A percentile compares a stretch with the other conserved stretches of the same genome.
Evolutionary conservation across 352 stramenopile species (phyloP).

Genomic region (Phytophthora crassamura): DNA sequence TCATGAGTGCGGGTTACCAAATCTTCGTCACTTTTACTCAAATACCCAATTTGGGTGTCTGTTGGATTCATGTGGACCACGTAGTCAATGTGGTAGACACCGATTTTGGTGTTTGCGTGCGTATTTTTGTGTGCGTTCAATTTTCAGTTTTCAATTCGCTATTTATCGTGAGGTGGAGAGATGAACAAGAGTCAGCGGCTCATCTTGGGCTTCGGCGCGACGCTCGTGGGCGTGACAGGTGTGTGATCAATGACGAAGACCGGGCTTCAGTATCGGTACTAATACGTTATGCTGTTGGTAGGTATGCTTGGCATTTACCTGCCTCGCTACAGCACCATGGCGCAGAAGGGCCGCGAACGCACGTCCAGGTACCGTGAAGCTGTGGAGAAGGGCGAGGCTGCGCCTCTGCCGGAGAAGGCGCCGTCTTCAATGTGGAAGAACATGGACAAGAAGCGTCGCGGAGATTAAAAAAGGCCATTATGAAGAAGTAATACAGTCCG

Average conservation of each 20-base stretch:
- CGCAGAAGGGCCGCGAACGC: slow-evolving; percentile 45
- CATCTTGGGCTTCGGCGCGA: slow-evolving; percentile 44
- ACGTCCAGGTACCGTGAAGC: slow-evolving; percentile 25
- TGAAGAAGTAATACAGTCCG: neutral
- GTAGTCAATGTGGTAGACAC: neutral
- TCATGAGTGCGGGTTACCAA: slow-evolving; percentile 7
- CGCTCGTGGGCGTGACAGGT: slow-evolving; percentile 44
- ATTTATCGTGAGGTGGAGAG: too few species aligned
- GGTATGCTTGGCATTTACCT: slow-evolving; percentile 47
- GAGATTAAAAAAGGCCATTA: slow-evolving; percentile 23
- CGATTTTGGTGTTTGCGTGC: too few species aligned
- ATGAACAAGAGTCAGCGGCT: slow-evolving; percentile 44
- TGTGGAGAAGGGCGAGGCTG: slow-evolving; percentile 22
- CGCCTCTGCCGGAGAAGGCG: slow-evolving; percentile 8
- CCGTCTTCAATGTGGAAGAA: slow-evolving; percentile 62
- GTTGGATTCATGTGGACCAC: neutral
- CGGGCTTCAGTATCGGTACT: neutral
- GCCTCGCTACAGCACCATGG: slow-evolving; percentile 53
- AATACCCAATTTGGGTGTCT: neutral
- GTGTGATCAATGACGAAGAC: neutral
- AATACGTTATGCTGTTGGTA: neutral
- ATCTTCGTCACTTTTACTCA: neutral
- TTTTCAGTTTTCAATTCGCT: too few species aligned
- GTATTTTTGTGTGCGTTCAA: too few species aligned
- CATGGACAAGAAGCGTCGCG: slow-evolving; percentile 44